Evolutionary conservation across 2,329 filamentous ascomycete genomes (phyloP).

Genomic region (Sporothrix mexicana): DNA sequence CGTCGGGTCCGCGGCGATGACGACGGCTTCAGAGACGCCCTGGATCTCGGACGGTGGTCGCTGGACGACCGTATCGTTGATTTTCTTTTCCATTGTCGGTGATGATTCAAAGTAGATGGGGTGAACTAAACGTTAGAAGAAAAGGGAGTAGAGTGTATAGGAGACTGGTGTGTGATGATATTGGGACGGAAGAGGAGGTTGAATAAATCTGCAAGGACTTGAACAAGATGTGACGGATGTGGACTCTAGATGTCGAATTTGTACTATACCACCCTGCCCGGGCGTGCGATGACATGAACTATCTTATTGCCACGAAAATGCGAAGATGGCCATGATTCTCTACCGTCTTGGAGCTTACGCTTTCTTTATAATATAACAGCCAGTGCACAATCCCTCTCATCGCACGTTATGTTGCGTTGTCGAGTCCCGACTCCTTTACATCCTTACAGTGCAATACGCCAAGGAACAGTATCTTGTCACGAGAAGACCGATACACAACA

Average conservation of each 20-base stretch:
- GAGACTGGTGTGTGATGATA: neutral
- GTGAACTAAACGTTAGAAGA: too few relatives aligned
- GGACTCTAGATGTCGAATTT: neutral
- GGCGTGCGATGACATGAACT: too few relatives aligned
- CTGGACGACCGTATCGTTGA: neutral
- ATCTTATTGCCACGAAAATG: too few relatives aligned
- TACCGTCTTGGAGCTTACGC: too few relatives aligned
- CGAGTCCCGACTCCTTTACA: neutral
- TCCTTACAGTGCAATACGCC: neutral
- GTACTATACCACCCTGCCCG: neutral
- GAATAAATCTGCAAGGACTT: neutral
- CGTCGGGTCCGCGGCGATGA: slow-evolving; percentile 22
- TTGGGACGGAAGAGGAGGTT: neutral
- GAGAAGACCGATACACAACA: neutral
- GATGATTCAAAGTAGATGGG: neutral
- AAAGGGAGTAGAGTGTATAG: neutral
- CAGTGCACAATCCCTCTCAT: neutral
- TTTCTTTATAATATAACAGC: neutral
- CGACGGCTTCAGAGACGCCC: neutral
- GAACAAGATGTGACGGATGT: neutral
- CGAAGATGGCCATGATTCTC: too few relatives aligned
- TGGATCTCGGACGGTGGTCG: slow-evolving; percentile 19
- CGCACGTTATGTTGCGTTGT: neutral
- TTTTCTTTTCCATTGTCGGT: neutral
- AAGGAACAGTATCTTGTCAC: neutral